Percentiles rank a stretch among this genome's conserved stretches.
Evolutionary conservation across 2,329 filamentous ascomycete genomes (phyloP).

Genomic region (Penicillium sp.): DNA sequence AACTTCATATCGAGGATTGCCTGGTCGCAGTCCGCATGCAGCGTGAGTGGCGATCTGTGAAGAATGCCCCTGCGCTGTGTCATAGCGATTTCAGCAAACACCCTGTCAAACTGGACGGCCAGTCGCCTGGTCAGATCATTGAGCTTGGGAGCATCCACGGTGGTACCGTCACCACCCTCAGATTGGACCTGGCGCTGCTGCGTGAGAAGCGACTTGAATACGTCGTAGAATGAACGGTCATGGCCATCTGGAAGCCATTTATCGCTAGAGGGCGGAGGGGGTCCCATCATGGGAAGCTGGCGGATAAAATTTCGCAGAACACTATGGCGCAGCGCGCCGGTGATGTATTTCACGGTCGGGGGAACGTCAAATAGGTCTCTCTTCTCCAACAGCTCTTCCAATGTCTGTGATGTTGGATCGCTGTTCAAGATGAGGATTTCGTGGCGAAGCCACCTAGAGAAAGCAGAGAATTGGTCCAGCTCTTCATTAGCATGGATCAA

Average conservation of each 20-base stretch:
- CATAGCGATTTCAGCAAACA: slow-evolving; percentile 68
- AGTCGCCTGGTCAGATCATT: slow-evolving; percentile 62
- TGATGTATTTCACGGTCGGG: slow-evolving; percentile 74
- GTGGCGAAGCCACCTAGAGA: slow-evolving; percentile 79
- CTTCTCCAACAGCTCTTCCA: slow-evolving; percentile 72
- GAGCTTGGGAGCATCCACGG: slow-evolving; percentile 58
- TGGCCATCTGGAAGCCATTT: slow-evolving; percentile 41
- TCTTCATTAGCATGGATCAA: slow-evolving; percentile 71
- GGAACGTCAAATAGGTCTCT: slow-evolving; percentile 71
- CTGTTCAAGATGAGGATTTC: slow-evolving; percentile 76
- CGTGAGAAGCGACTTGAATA: slow-evolving; percentile 52
- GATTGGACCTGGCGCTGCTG: slow-evolving; percentile 49
- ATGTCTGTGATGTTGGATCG: slow-evolving; percentile 55
- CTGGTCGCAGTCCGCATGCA: slow-evolving; percentile 42
- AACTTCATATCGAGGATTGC: slow-evolving; percentile 57
- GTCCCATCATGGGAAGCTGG: slow-evolving; percentile 36
- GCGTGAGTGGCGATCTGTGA: slow-evolving; percentile 57
- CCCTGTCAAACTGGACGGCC: slow-evolving; percentile 54
- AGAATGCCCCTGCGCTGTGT: slow-evolving; percentile 66
- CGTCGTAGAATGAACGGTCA: slow-evolving; percentile 44
- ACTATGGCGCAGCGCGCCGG: slow-evolving; percentile 64
- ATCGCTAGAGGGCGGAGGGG: slow-evolving; percentile 42
- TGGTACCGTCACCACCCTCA: slow-evolving; percentile 47
- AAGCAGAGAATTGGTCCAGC: slow-evolving; percentile 70
- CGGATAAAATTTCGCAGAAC: slow-evolving; percentile 60